A percentile compares a stretch with the other conserved stretches of the same genome.
Evolutionary conservation across 2,329 filamentous ascomycete genomes (phyloP).

Genomic region (Talaromyces sp.): DNA sequence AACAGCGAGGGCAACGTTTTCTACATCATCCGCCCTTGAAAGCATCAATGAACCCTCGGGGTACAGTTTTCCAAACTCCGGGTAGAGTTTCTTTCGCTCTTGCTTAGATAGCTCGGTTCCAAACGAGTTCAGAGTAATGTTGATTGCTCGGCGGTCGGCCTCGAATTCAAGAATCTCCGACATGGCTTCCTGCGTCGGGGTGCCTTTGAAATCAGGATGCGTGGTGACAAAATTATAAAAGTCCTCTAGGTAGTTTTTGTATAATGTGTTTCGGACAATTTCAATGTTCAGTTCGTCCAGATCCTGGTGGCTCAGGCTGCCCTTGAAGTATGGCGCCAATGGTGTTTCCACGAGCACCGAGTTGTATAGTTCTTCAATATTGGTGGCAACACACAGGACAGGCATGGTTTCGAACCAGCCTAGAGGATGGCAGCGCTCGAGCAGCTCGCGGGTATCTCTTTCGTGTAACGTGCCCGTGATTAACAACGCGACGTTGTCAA

Average conservation of each 20-base stretch:
- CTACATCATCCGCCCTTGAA: conserved; percentile 87
- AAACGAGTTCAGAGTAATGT: conserved; percentile 98
- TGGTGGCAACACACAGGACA: conserved; percentile 93
- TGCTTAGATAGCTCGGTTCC: conserved; percentile 92
- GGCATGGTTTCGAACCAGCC: conserved; percentile 99
- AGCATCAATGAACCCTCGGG: conserved; percentile 95
- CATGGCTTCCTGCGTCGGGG: conserved; percentile 92
- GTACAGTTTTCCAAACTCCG: conserved; percentile 82
- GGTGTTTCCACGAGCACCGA: conserved; percentile 96
- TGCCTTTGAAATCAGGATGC: conserved; percentile 77
- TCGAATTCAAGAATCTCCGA: conserved; percentile 93
- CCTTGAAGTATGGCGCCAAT: conserved; percentile 94
- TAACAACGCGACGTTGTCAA: conserved; percentile 95
- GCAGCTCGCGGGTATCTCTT: conserved; percentile 87
- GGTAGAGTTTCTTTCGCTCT: conserved; percentile 94
- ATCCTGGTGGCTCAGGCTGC: conserved; percentile 90
- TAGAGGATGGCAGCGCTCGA: conserved; percentile 92
- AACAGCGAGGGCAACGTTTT: conserved; percentile 88
- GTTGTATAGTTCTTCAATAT: conserved; percentile 98
- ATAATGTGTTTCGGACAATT: conserved; percentile 95
- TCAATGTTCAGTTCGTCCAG: conserved; percentile 98
- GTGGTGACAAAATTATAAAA: conserved; percentile 94
- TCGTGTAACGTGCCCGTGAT: conserved; percentile 98
- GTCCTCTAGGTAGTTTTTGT: conserved; percentile 99
- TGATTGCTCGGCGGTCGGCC: conserved; percentile 93